A percentile compares a stretch with the other conserved stretches of the same genome.
phyloP scores from a whole-genome alignment of 1,284 basidiomycete species.

The Malassezia arunalokei region DNA sequence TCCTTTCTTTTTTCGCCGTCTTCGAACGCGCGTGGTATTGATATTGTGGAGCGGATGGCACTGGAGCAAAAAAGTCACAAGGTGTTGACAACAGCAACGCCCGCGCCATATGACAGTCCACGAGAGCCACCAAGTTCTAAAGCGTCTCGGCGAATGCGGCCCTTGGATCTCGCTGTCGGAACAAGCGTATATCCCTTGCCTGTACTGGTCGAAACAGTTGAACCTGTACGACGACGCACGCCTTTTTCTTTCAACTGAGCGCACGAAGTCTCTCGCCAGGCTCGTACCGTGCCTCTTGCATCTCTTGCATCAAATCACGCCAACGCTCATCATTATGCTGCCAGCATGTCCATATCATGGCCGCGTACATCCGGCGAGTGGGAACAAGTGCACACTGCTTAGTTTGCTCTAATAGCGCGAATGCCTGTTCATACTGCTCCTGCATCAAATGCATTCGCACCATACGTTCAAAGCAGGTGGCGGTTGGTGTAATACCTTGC shows the following conservation, averaged over 20 bases:
- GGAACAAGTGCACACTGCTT: slow-evolving; percentile 20
- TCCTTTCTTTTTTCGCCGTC: neutral
- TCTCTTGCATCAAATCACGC: slow-evolving; percentile 20
- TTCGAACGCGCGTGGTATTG: neutral
- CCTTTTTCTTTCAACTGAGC: slow-evolving; percentile 6
- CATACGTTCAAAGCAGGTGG: slow-evolving; percentile 27
- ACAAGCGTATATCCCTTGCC: neutral
- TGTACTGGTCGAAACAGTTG: slow-evolving; percentile 8
- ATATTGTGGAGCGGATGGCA: slow-evolving; percentile 12
- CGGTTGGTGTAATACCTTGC: slow-evolving; percentile 9
- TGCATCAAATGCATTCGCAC: slow-evolving; percentile 24
- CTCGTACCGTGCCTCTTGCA: slow-evolving; percentile 23
- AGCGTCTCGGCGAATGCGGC: slow-evolving; percentile 4
- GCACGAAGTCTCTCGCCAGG: slow-evolving; percentile 5
- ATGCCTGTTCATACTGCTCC: slow-evolving; percentile 26
- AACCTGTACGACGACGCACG: slow-evolving; percentile 1
- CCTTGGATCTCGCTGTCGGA: slow-evolving; percentile 4
- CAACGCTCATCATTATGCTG: slow-evolving; percentile 22
- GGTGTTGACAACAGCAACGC: neutral
- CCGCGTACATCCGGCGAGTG: slow-evolving; percentile 26
- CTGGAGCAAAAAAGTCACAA: neutral
- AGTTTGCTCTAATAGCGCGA: slow-evolving; percentile 26
- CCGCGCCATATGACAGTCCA: neutral
- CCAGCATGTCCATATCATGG: slow-evolving; percentile 26
- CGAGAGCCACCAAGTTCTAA: neutral